Conservation (phyloP, 2,329 filamentous ascomycete genomes). For the Drechslerella dactyloides region DNA sequence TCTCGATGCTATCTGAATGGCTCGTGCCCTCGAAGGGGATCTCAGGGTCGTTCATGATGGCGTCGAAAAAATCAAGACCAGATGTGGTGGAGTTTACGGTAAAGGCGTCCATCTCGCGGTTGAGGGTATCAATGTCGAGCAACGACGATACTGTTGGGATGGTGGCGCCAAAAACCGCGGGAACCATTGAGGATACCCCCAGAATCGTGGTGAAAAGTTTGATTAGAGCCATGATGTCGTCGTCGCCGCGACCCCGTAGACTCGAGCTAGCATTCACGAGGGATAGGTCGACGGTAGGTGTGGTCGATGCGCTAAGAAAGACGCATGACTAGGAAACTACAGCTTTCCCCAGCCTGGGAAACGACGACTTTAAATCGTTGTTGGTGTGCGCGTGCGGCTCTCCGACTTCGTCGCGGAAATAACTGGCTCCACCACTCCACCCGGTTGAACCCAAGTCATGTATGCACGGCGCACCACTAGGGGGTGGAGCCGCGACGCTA, state of each 20-base stretch:
- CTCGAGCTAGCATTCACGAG: not conserved
- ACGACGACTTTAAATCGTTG: too few species aligned
- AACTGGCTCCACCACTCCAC: too few species aligned
- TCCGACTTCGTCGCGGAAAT: too few species aligned
- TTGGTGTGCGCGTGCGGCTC: too few species aligned
- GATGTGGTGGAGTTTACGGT: slow-evolving; percentile 12
- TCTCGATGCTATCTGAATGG: not conserved
- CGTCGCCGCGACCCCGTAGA: not conserved
- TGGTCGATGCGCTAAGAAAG: too few species aligned
- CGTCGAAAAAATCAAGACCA: slow-evolving; percentile 9
- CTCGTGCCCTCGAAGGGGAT: slow-evolving; percentile 12
- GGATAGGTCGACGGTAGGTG: too few species aligned
- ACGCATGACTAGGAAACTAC: too few species aligned
- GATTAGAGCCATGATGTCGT: slow-evolving; percentile 4
- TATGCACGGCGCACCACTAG: too few species aligned
- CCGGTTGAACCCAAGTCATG: too few species aligned
- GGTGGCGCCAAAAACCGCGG: slow-evolving; percentile 2
- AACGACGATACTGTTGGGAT: not conserved
- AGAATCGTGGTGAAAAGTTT: slow-evolving; percentile 2
- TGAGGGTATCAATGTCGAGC: not conserved
- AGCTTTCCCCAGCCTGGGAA: too few species aligned
- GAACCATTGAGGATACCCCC: not conserved
- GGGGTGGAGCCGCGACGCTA: not conserved
- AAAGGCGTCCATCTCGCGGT: slow-evolving; percentile 2
- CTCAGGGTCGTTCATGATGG: slow-evolving; percentile 20